A percentile compares a stretch with the other conserved stretches of the same genome.
These are phyloP conservation scores for Ceratonia siliqua DNA, from an alignment of 306 rosid species.

Conservation along the genomic window DNA sequence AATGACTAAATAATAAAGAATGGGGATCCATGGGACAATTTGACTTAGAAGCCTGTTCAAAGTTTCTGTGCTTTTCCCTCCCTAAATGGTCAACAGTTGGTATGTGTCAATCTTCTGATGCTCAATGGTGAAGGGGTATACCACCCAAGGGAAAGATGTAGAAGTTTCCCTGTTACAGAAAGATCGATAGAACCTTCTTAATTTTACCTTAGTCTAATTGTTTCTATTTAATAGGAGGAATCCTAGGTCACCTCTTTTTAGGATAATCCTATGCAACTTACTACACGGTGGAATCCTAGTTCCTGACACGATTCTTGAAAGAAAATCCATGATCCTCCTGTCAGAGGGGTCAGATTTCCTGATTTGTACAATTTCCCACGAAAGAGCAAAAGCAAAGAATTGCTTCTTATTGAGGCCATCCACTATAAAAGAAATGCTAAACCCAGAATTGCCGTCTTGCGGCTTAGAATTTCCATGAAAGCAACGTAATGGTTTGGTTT, in stretches of 20 bases:
- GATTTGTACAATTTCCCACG: constrained; percentile 40
- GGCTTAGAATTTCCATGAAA: constrained; percentile 50
- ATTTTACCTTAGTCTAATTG: not conserved
- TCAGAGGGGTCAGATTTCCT: constrained; percentile 34
- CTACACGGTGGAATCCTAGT: constrained; percentile 26
- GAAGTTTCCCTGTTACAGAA: not conserved
- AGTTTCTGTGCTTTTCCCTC: constrained; percentile 5
- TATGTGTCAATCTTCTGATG: constrained; percentile 26
- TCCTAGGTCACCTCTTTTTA: constrained; percentile 19
- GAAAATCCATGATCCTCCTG: constrained; percentile 30
- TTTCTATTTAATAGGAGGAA: not conserved
- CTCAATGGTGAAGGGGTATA: not conserved
- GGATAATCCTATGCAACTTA: constrained; percentile 44
- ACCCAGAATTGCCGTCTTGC: constrained; percentile 55
- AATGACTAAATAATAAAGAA: too few species aligned
- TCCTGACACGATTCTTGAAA: constrained; percentile 4
- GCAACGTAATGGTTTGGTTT: constrained; percentile 47
- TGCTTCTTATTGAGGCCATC: constrained; percentile 68
- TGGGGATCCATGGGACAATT: too few species aligned
- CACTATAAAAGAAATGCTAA: constrained; percentile 64
- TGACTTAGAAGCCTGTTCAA: constrained; percentile 20
- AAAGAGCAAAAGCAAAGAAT: constrained; percentile 66
- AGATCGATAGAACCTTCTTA: not conserved
- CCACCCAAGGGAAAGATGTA: not conserved
- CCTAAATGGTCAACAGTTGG: constrained; percentile 10